Base-by-base conservation (phyloP, 805 yeast species). In the Clavispora vitiphila region DNA sequence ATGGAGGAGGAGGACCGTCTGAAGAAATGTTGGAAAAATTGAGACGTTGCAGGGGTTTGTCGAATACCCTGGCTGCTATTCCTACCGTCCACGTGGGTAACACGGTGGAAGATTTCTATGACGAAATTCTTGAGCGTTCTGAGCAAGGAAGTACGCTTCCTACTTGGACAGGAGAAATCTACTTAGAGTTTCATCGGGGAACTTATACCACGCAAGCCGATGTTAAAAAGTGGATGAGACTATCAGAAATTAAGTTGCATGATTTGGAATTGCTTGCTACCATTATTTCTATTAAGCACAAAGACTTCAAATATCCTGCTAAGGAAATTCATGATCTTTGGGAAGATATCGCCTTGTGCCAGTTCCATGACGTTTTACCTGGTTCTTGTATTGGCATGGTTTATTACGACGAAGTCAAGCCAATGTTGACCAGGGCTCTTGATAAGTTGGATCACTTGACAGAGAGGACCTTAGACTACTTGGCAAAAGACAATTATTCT, bases 1-100 rank as follows among this genome's bases (percentile, higher is more conserved):
- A 91, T 60, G 99, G 99, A 54, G 99, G 99, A 47, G 99, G 99
- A 49, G 99, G 99, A 7, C 98, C 99, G 35, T 82, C 87, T 4
- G 85, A 86, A 30, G 96, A 86, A 56, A 90, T 89, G 96, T 56
- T 91, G 48, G 98, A 93, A 58, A 90, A 88, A 60, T 72, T 91
- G 56, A 80, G 98, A 58, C 80, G 98, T 53, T 83, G 91, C 60
- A 77, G 98, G 56, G 97, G 97, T 12, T 62, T 90, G 45, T 76
- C 89, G 16, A 85, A 91, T 56, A 82, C 83, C 5, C 83, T 83
- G 11, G 95, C 91, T 3, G 72, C 76, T 37, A 74, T 93, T 44
- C 98, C 98, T 3, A 76, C 84, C 1, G 86, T 90, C 16, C 81
- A 87, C 41, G 65, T 85, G 44, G 96, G 96, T 6, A 67, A 71